Evolutionary conservation across 2,329 filamentous ascomycete species (phyloP).

Genomic region (Diplodia seriata): DNA sequence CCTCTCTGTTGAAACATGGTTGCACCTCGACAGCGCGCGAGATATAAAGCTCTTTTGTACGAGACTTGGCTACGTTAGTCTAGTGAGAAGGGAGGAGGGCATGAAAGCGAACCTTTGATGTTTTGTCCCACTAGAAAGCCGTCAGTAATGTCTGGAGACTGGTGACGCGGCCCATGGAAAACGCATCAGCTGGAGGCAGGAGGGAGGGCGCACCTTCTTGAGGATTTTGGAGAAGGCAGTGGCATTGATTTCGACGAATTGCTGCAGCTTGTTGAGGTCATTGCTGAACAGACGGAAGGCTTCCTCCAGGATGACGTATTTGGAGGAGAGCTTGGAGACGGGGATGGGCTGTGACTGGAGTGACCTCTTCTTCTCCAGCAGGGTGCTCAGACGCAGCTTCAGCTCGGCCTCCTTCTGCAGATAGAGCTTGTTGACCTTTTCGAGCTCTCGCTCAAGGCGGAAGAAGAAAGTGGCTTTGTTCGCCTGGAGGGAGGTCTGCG

Average conservation of each 20-base stretch:
- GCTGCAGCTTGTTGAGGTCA: conserved; percentile 95
- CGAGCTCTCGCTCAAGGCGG: conserved; percentile 92
- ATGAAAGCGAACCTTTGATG: conserved; percentile 73
- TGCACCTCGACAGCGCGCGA: conserved; percentile 96
- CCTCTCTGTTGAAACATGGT: conserved; percentile 96
- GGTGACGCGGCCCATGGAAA: no score
- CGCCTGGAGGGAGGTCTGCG: conserved; percentile 89
- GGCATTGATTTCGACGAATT: conserved; percentile 98
- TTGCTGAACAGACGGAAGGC: conserved; percentile 97
- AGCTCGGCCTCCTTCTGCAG: conserved; percentile 98
- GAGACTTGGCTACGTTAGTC: conserved; percentile 64
- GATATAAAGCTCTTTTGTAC: conserved; percentile 96
- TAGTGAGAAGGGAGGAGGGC: not conserved
- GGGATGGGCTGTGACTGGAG: conserved; percentile 79
- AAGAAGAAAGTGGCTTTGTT: conserved; percentile 99
- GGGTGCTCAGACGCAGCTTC: conserved; percentile 87
- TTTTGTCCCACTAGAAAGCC: conserved; percentile 85
- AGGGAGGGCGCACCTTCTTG: conserved; percentile 72
- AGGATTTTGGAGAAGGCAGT: conserved; percentile 98
- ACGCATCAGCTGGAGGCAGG: conserved; percentile 6
- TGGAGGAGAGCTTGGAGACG: conserved; percentile 84
- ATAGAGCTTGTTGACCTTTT: conserved; percentile 98
- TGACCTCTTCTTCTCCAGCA: conserved; percentile 93
- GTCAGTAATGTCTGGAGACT: conserved; percentile 45
- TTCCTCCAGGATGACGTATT: conserved; percentile 93